These are phyloP conservation scores for Nephelium lappaceum DNA, from an alignment of 345 rosid genomes.

Conservation along the genomic window DNA sequence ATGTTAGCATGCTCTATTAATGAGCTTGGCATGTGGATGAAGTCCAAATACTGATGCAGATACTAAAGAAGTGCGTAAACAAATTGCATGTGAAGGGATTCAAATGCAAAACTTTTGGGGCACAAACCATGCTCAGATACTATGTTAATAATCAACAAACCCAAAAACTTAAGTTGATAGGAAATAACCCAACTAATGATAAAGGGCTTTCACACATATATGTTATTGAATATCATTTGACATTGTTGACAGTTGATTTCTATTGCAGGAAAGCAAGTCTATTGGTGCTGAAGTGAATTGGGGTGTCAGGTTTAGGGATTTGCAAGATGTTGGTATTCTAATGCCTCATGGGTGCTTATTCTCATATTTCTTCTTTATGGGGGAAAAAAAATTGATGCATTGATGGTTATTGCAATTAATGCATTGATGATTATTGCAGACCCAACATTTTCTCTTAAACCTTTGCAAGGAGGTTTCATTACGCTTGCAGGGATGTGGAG, in stretches of 20 bases:
- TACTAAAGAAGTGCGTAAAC: no score
- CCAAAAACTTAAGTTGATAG: no score
- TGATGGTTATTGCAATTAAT: no score
- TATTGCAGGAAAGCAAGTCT: conserved; percentile 84
- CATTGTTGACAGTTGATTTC: conserved; percentile 22
- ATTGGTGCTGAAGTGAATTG: conserved; percentile 96
- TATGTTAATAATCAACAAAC: no score
- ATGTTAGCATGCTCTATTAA: no score
- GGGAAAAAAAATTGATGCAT: conserved; percentile 18
- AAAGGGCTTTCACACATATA: no score
- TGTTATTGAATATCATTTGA: neutral
- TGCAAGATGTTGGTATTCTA: conserved; percentile 65
- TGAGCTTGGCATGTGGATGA: no score
- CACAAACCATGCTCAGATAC: no score
- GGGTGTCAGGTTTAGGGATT: conserved; percentile 90
- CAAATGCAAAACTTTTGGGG: no score
- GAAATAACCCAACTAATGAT: no score
- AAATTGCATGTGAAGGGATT: no score
- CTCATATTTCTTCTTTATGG: neutral
- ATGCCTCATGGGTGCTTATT: conserved; percentile 18
- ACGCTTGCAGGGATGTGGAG: conserved; percentile 83
- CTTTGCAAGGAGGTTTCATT: conserved; percentile 90
- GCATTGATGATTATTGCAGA: conserved; percentile 60
- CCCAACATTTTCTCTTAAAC: conserved; percentile 64
- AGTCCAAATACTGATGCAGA: no score